Evolutionary conservation across 2,329 filamentous ascomycete species (phyloP).

Genomic region (Didymosphaeria variabile): DNA sequence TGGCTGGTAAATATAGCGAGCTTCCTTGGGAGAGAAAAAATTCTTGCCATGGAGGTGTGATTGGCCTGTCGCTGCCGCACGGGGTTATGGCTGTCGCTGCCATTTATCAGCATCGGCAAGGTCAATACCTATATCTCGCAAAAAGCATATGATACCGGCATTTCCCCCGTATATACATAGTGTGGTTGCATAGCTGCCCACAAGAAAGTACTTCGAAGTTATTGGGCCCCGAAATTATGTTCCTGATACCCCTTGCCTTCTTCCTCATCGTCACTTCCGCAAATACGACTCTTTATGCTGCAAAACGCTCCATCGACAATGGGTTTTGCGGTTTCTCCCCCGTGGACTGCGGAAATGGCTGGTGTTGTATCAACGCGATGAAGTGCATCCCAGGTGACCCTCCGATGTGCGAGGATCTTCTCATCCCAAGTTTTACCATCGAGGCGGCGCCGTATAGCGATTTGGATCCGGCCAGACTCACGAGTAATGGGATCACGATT

Average conservation of each 20-base stretch:
- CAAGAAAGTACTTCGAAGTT: not conserved
- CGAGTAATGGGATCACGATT: slow-evolving; percentile 15
- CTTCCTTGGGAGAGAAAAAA: not conserved
- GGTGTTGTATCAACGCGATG: slow-evolving; percentile 18
- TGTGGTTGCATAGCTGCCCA: too few relatives aligned
- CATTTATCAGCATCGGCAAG: not conserved
- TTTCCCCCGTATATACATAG: too few relatives aligned
- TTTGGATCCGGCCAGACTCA: not conserved
- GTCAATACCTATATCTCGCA: not conserved
- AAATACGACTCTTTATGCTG: slow-evolving; percentile 11
- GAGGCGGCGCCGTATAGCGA: slow-evolving; percentile 6
- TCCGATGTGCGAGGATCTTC: slow-evolving; percentile 4
- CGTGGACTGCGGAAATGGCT: slow-evolving; percentile 22
- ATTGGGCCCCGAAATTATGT: not conserved
- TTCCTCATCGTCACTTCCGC: not conserved
- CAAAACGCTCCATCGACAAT: slow-evolving; percentile 18
- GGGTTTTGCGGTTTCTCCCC: slow-evolving; percentile 16
- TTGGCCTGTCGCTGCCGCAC: not conserved
- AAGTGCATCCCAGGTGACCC: slow-evolving; percentile 16
- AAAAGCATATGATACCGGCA: too few relatives aligned
- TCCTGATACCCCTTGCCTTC: not conserved
- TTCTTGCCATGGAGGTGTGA: not conserved
- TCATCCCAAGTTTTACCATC: not conserved
- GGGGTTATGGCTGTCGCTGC: not conserved
- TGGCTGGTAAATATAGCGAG: not conserved